These are phyloP conservation scores for Clavariopsis aquatica DNA, from an alignment of 495 filamentous ascomycete species.

Conservation along the genomic window DNA sequence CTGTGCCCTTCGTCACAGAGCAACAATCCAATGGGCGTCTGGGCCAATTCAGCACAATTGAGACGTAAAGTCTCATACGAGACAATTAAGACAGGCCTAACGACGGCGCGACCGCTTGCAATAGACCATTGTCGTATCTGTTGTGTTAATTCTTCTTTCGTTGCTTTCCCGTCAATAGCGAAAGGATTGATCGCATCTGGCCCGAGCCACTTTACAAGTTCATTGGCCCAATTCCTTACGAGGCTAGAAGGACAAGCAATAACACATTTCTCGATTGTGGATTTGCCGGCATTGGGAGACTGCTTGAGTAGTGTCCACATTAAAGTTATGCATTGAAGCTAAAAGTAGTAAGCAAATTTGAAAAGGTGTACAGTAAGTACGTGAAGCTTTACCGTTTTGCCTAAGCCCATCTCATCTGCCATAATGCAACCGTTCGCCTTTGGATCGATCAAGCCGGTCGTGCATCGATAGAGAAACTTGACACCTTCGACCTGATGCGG, in stretches of 20 bases:
- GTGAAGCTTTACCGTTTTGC: constrained; percentile 71
- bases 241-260: constrained; percentile 98
- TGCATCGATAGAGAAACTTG: constrained; percentile 93
- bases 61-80: constrained; percentile 95
- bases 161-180: constrained; percentile 93
- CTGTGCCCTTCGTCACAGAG: constrained; percentile 99
- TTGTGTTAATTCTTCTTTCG: constrained; percentile 84
- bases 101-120: constrained; percentile 82
- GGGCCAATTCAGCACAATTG: constrained; percentile 83
- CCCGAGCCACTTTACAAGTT: constrained; percentile 92
- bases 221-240: constrained; percentile 97
- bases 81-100: constrained; percentile 96
- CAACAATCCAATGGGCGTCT: constrained; percentile 86
- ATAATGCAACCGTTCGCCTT: constrained; percentile 98
- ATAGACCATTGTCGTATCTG: constrained; percentile 96
- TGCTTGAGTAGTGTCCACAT: constrained; percentile 98
- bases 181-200: constrained; percentile 89
- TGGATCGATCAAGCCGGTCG: constrained; percentile 88
- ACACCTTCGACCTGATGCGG: constrained; percentile 99
- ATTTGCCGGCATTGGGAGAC: constrained; percentile 88
- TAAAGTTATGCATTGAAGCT: constrained; percentile 73
- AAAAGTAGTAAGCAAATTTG: constrained; percentile 48
- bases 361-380: constrained; percentile 48
- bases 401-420: constrained; percentile 98
- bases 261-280: constrained; percentile 94